A percentile compares a stretch with the other conserved stretches of the same genome.
Evolutionary conservation across 495 filamentous ascomycete species (phyloP).

Genomic region (Poronia punctata): DNA sequence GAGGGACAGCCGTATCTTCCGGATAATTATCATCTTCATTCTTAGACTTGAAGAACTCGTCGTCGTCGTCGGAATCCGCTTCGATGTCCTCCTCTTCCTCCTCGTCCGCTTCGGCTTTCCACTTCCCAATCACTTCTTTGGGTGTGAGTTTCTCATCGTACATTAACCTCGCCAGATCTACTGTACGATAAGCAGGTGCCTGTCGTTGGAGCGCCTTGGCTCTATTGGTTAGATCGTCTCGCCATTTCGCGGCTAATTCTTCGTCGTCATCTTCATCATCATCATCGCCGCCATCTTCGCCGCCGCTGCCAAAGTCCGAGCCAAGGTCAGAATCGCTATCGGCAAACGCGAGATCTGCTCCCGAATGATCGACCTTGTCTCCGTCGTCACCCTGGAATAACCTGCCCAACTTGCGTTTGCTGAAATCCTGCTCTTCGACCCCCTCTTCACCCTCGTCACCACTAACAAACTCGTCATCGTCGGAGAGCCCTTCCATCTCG

Average conservation of each 20-base stretch:
- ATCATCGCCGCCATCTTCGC: conserved; percentile 48
- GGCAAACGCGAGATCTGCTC: conserved; percentile 72
- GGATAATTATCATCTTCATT: conserved; percentile 52
- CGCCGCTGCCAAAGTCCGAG: conserved; percentile 51
- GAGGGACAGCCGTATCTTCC: conserved; percentile 72
- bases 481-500: conserved; percentile 44
- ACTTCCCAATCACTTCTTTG: conserved; percentile 64
- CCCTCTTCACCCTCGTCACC: conserved; percentile 55
- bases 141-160: conserved; percentile 78
- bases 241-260: conserved; percentile 68
- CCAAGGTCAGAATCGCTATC: conserved; percentile 95
- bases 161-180: conserved; percentile 76
- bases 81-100: conserved; percentile 46
- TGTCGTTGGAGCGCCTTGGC: conserved; percentile 64
- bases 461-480: conserved; percentile 55
- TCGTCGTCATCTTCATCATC: conserved; percentile 50
- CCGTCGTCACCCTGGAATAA: conserved; percentile 43
- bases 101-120: conserved; percentile 67
- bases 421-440: conserved; percentile 48
- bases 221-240: conserved; percentile 72
- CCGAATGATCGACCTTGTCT: conserved; percentile 17
- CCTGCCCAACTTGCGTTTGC: conserved; percentile 48
- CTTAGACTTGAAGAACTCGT: conserved; percentile 70
- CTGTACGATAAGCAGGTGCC: conserved; percentile 60
- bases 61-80: conserved; percentile 67